Percentiles rank a stretch among this genome's conserved stretches.
Conservation (phyloP, 371 early-diverging fungal genomes). For the Sporodiniella umbellata region DNA sequence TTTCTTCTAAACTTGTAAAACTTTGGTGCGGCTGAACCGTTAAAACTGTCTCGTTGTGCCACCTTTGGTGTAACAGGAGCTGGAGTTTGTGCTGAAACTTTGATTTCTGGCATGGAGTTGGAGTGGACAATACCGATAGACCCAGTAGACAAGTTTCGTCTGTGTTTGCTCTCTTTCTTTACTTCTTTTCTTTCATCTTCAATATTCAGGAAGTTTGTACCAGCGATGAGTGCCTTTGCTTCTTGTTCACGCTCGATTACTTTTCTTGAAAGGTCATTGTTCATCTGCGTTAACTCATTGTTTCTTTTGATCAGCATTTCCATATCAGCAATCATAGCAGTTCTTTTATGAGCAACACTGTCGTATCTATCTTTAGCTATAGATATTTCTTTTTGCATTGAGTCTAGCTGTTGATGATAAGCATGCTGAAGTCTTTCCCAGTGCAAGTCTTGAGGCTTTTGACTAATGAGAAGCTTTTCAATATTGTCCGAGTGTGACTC, state of each 20-base stretch:
- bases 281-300: constrained; percentile 51
- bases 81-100: neutral
- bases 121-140: constrained; percentile 15
- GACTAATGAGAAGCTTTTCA: constrained; percentile 10
- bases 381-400: constrained; percentile 28
- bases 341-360: constrained; percentile 24
- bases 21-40: constrained; percentile 38
- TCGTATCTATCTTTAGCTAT: constrained; percentile 13
- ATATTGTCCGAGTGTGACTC: constrained; percentile 16
- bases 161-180: constrained; percentile 6
- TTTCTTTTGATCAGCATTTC: constrained; percentile 55
- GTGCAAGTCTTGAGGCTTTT: constrained; percentile 20
- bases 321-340: constrained; percentile 52
- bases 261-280: constrained; percentile 55
- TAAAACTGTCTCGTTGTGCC: constrained; percentile 42
- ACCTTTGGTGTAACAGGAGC: constrained; percentile 14
- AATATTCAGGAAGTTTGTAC: constrained; percentile 19
- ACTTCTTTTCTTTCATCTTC: neutral
- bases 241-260: constrained; percentile 47
- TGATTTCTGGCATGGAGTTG: constrained; percentile 10
- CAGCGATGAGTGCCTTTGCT: constrained; percentile 37
- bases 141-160: constrained; percentile 23
- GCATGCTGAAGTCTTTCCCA: constrained; percentile 29
- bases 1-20: constrained; percentile 46
- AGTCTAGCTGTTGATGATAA: constrained; percentile 33